Conservation (phyloP, 768 basidiomycete species). For the Panaeolus papilionaceus region DNA sequence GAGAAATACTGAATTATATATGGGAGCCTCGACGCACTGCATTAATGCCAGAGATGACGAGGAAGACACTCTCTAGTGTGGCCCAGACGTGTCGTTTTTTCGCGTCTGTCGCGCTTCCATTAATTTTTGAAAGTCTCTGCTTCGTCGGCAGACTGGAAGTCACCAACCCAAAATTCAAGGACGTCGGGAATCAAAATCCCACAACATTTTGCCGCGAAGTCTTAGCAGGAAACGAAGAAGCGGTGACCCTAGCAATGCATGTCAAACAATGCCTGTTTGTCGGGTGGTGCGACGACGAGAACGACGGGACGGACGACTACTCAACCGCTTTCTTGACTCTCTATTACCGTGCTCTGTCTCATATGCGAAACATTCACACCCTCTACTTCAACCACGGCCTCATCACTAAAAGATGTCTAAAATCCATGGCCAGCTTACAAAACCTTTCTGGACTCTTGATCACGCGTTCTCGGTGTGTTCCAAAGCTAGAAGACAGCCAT, state of each 20-base stretch:
- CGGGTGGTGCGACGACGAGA: conserved; percentile 14
- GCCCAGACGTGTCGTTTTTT: conserved; percentile 52
- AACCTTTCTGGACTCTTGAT: conserved; percentile 6
- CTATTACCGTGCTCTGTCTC: conserved; percentile 20
- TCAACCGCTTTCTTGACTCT: conserved; percentile 18
- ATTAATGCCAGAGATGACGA: conserved; percentile 24
- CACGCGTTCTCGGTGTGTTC: conserved; percentile 3
- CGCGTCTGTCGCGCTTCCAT: conserved; percentile 42
- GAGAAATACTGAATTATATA: conserved; percentile 45
- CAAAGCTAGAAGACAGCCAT: background rate
- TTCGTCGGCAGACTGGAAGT: conserved; percentile 25
- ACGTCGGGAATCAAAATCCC: conserved; percentile 7
- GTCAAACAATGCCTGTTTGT: conserved; percentile 35
- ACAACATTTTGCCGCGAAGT: conserved; percentile 36
- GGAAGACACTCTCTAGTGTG: conserved; percentile 34
- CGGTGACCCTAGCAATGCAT: conserved; percentile 34
- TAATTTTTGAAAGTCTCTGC: conserved; percentile 42
- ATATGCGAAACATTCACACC: conserved; percentile 9
- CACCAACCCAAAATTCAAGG: conserved; percentile 16
- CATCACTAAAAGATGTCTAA: conserved; percentile 11
- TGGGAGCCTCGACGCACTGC: conserved; percentile 25
- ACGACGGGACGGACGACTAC: background rate
- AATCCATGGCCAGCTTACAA: background rate
- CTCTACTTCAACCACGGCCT: conserved; percentile 12
- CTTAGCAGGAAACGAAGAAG: conserved; percentile 31